Percentiles rank a stretch among this genome's conserved stretches.
phyloP scores from a whole-genome alignment of 78 protist species.

The Monosiga brevicollis region DNA sequence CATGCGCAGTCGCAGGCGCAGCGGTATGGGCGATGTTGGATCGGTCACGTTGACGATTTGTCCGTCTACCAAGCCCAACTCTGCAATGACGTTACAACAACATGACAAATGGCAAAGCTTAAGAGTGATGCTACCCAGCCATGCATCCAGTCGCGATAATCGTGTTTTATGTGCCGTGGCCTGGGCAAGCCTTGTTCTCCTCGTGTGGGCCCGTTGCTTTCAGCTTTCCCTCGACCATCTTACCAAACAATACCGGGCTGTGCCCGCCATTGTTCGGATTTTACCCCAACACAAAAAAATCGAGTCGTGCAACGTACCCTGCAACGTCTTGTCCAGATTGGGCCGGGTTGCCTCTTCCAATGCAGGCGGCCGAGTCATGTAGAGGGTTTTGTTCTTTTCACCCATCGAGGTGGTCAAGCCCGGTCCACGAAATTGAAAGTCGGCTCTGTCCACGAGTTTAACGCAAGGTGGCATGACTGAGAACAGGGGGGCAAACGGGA shows the following conservation, averaged over 20 bases:
- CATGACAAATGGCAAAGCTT: too few relatives aligned
- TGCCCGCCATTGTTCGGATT: not conserved
- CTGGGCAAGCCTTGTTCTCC: not conserved
- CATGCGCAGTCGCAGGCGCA: not conserved
- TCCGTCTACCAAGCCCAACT: not conserved
- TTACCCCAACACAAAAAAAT: not conserved
- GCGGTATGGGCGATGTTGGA: not conserved
- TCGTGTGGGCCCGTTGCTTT: not conserved
- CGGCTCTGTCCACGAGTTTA: not conserved
- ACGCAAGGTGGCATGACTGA: not conserved
- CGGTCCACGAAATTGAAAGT: not conserved
- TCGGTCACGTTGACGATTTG: not conserved
- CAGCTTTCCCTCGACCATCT: not conserved
- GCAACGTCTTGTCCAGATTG: constrained; percentile 49
- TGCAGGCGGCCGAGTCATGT: constrained; percentile 39
- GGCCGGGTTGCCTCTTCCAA: constrained; percentile 40
- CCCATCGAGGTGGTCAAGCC: constrained; percentile 39
- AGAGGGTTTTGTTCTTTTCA: constrained; percentile 34
- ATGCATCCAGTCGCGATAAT: not conserved
- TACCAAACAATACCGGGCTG: not conserved
- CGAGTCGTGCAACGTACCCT: not conserved
- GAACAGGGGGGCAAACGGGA: not conserved
- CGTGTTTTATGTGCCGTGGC: not conserved
- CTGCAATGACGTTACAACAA: too few relatives aligned
- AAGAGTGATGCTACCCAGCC: too few relatives aligned